Percentiles rank a stretch among this genome's conserved stretches.
phyloP scores from a whole-genome alignment of 164 flowering plant genomes.

The Kingdonia uniflora region DNA sequence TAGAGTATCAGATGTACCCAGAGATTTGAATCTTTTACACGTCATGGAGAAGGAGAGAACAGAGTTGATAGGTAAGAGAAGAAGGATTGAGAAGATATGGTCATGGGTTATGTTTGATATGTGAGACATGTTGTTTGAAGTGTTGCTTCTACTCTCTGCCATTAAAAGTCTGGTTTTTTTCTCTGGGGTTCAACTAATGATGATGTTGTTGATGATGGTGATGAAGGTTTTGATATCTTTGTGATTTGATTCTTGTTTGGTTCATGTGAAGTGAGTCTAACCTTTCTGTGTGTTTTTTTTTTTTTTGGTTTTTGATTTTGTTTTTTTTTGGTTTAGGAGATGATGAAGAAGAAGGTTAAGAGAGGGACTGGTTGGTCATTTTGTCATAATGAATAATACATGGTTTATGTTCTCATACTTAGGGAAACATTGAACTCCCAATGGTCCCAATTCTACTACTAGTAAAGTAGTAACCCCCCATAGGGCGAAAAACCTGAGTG shows the following conservation, averaged over 20 bases:
- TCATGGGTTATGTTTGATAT: slow-evolving; percentile 41
- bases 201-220: background rate
- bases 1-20: slow-evolving; percentile 45
- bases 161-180: slow-evolving; percentile 15
- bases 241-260: too few relatives aligned
- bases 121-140: too few relatives aligned
- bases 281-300: too few relatives aligned
- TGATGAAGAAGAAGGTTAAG: background rate
- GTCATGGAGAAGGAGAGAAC: slow-evolving; percentile 63
- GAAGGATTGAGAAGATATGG: slow-evolving; percentile 65
- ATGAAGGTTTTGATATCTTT: background rate
- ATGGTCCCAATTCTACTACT: too few relatives aligned
- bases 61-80: slow-evolving; percentile 65
- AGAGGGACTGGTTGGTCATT: slow-evolving; percentile 4
- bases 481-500: too few relatives aligned
- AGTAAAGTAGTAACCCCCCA: too few relatives aligned
- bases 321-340: background rate
- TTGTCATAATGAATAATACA: background rate
- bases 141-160: slow-evolving; percentile 47
- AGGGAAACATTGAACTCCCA: too few relatives aligned
- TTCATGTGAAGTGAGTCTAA: too few relatives aligned
- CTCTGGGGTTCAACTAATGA: too few relatives aligned
- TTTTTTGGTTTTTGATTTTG: too few relatives aligned
- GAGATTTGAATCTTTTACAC: slow-evolving; percentile 50
- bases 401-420: background rate